phyloP scores from a whole-genome alignment of 2,329 filamentous ascomycete species.

The Trematosphaeria pertusa region DNA sequence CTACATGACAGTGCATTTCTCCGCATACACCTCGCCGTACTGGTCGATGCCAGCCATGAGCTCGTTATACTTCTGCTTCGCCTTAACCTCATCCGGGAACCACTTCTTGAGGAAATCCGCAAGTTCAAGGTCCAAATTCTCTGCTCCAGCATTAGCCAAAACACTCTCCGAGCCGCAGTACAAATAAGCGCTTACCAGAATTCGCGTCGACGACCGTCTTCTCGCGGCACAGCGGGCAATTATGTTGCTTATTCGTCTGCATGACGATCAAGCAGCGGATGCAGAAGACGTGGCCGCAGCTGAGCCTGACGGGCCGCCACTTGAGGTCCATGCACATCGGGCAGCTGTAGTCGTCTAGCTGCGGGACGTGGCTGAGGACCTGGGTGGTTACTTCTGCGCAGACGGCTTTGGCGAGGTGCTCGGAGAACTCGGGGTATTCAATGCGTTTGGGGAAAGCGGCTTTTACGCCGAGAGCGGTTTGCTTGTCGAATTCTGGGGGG shows the following conservation, averaged over 20 bases:
- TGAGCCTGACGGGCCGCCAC: constrained; percentile 80
- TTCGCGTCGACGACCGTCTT: constrained; percentile 75
- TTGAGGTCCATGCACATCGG: constrained; percentile 80
- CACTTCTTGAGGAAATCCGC: constrained; percentile 75
- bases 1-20: constrained; percentile 68
- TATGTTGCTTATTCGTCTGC: constrained; percentile 71
- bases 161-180: neutral
- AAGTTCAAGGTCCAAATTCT: constrained; percentile 73
- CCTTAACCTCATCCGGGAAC: constrained; percentile 76
- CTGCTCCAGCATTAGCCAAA: constrained; percentile 46
- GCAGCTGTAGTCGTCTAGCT: constrained; percentile 83
- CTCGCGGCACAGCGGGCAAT: constrained; percentile 79
- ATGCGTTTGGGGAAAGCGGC: constrained; percentile 67
- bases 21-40: constrained; percentile 70
- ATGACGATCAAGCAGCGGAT: constrained; percentile 83
- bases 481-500: constrained; percentile 81
- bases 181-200: constrained; percentile 60
- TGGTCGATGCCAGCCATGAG: constrained; percentile 75
- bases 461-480: constrained; percentile 75
- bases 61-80: constrained; percentile 71
- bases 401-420: constrained; percentile 75
- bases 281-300: constrained; percentile 80
- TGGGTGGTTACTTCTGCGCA: constrained; percentile 77
- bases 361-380: constrained; percentile 76
- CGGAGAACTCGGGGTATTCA: constrained; percentile 63